Base-by-base conservation (phyloP, 371 early-diverging fungal species). In the Aphelidium insulamus region DNA sequence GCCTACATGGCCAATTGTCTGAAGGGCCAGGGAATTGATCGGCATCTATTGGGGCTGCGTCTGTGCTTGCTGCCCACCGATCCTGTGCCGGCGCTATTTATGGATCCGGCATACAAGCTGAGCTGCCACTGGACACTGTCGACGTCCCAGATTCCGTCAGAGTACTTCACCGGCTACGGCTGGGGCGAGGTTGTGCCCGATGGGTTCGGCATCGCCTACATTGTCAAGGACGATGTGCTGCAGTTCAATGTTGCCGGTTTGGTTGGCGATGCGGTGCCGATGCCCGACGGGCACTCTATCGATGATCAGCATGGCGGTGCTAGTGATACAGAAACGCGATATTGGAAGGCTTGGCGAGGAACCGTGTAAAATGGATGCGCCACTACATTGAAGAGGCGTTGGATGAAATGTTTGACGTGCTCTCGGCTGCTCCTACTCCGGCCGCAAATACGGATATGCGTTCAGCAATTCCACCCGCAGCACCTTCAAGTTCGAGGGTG, bases 161-260 rank as follows among this genome's bases (percentile, higher is more conserved):
- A 88, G 46, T 55, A 78, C 55, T 90, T 82, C 59, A 69, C 72
- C 27, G 78, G 79, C 29, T 94, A 86, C 45, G 95, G 95, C 8
- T 94, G 88, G 86, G 87, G 88, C 34, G 82, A 81, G 50, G 92
- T 94, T 23, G 79, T 84, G n/a, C 71, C 80, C 21, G 81, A 84
- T 53, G 94, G 94, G 6, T 92, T 75, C 49, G 90, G 87, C 30
- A 49, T 74, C 43, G 90, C 92, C 15, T 94, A 94, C 61, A 84
- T 83, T 73, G 69, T 91, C 54, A 83, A 81, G 55, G 60, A 69
- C 35, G 59, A 73, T 40, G 53, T 69, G 30, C 46, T 91, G 31
- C 69, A 80, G 39, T 77, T 91, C 58, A 90, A 85, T 48, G 59
- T 90, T 26, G 75, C 79, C 3, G 66, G 72, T 29, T 55, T 65